phyloP scores from a whole-genome alignment of 148 eudicot species.

The Silene uniflora region DNA sequence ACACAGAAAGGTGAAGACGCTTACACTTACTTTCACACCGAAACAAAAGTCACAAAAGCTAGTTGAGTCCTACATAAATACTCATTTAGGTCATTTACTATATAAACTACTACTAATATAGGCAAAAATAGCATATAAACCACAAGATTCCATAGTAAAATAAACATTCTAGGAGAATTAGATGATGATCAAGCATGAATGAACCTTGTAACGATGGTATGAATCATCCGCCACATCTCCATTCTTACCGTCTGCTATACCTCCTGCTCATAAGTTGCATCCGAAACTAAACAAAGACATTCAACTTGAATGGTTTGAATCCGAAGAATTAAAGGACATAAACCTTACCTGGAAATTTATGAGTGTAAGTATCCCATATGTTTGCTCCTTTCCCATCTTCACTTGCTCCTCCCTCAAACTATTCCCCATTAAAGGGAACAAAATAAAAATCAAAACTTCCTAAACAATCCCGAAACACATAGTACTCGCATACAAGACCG shows the following conservation, averaged over 20 bases:
- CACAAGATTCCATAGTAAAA: neutral
- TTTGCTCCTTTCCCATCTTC: slow-evolving; percentile 19
- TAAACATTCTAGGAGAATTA: neutral
- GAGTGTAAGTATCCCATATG: slow-evolving; percentile 24
- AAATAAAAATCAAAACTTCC: too few relatives aligned
- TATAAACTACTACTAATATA: too few relatives aligned
- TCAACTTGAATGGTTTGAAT: neutral
- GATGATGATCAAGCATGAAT: neutral
- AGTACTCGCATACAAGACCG: too few relatives aligned
- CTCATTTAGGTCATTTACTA: too few relatives aligned
- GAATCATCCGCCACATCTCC: slow-evolving; percentile 34
- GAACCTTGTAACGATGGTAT: slow-evolving; percentile 35
- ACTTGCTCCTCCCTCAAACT: slow-evolving; percentile 8
- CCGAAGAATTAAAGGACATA: neutral
- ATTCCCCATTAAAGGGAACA: too few relatives aligned
- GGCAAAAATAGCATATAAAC: too few relatives aligned
- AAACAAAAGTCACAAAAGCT: too few relatives aligned
- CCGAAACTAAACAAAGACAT: neutral
- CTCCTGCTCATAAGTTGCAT: neutral
- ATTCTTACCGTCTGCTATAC: too few relatives aligned
- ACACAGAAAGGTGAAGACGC: too few relatives aligned
- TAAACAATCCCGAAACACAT: too few relatives aligned
- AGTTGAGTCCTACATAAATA: too few relatives aligned
- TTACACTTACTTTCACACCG: too few relatives aligned
- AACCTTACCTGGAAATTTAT: slow-evolving; percentile 27